Conservation (phyloP, 257 asterid species). For the Rubia yunnanensis region DNA sequence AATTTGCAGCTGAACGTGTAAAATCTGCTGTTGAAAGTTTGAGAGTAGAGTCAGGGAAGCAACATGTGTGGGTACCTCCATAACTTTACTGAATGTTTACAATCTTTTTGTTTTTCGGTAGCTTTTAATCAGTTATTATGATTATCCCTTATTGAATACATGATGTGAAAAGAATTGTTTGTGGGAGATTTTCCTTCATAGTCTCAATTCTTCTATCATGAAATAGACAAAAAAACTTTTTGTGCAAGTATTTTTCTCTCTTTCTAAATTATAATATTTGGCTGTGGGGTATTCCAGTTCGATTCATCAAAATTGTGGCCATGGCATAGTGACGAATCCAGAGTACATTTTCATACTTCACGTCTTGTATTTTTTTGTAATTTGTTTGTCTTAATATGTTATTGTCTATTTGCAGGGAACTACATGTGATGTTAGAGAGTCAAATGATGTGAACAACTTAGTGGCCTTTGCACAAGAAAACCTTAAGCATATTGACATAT, state of each 20-base stretch:
- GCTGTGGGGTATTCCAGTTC: background rate
- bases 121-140: background rate
- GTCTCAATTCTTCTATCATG: background rate
- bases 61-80: conserved; percentile 99
- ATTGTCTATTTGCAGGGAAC: conserved; percentile 59
- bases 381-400: background rate
- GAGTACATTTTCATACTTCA: background rate
- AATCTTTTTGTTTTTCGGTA: background rate
- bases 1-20: conserved; percentile 65
- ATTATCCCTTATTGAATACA: background rate
- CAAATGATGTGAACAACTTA: conserved; percentile 60
- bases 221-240: background rate
- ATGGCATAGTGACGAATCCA: background rate
- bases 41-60: conserved; percentile 77
- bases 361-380: background rate
- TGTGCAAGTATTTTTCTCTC: background rate
- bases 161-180: background rate
- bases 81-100: conserved; percentile 23
- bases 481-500: conserved; percentile 68
- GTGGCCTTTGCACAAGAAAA: conserved; percentile 68
- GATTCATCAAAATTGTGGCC: background rate
- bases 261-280: background rate
- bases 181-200: background rate
- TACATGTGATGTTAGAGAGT: conserved; percentile 75
- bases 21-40: conserved; percentile 58